Base-by-base conservation (phyloP, 2,329 filamentous ascomycete species). In the Raffaelea albimanens region DNA sequence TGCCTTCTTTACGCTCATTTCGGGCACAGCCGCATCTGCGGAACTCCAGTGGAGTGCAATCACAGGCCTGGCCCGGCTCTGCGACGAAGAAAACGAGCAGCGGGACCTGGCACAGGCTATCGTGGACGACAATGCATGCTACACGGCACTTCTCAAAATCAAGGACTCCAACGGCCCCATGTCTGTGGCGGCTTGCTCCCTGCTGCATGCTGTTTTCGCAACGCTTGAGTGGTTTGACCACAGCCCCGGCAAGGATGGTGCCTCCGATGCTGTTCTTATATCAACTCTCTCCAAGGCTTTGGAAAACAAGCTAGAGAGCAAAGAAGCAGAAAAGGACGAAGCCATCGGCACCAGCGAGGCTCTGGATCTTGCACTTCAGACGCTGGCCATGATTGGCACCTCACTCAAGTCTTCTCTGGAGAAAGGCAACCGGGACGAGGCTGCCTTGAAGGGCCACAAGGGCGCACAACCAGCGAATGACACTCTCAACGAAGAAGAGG, bases 341-440 rank as follows among this genome's bases (percentile, higher is more conserved):
- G 5, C 4, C 11, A 31, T 4, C 40, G 14, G 22, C 40, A 3
- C 16, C 19, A 16, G 34, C 34, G 73, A 77, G 52, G 67, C 72
- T 36, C 61, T 75, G 45, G 68, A 75, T 56, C 61, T 80, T 16
- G 77, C 78, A 3, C 63, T 85, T 0, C 78, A 84, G 60, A 75
- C 80, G 16, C 66, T 83, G 0, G 80, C 79, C 4, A 79, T 79
- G 7, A 83, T 85, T 42, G 79, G 78, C 39, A 82, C 78, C 3
- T 70, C 67, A 41, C 64, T 83, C 13, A 73, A 76, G 55, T 67
- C 71, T 31, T 70, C 72, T 5, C 58, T 76, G 39, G 69, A 71
- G 38, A 69, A 70, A 49, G 68, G 64, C 18, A 68, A 63, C 47
- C 64, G 62, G 16, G 59, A 59, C 21, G 63, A 64, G 25, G 63